Percentiles rank a stretch among this genome's conserved stretches.
phyloP scores from a whole-genome alignment of 2,329 filamentous ascomycete species.

The Trichoderma gracile region DNA sequence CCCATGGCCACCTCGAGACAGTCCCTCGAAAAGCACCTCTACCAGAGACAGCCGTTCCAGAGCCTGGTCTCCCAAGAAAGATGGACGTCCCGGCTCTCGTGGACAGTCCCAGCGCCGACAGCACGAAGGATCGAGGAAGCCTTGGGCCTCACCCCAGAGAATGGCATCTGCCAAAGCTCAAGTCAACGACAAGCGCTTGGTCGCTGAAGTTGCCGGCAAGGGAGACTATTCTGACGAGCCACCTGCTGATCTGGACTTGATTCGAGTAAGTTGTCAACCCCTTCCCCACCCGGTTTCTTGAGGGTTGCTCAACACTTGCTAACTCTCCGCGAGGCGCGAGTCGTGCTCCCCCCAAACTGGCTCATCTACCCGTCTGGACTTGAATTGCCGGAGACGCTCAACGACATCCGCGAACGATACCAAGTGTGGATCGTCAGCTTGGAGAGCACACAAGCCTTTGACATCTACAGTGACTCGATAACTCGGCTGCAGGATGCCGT shows the following conservation, averaged over 20 bases:
- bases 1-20: too few species aligned
- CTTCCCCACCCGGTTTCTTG: background rate
- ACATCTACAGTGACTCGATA: constrained; percentile 33
- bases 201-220: constrained; percentile 26
- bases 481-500: constrained; percentile 35
- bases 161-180: constrained; percentile 34
- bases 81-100: background rate
- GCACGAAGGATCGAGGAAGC: background rate
- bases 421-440: constrained; percentile 38
- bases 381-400: constrained; percentile 30
- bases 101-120: background rate
- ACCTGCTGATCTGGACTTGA: constrained; percentile 30
- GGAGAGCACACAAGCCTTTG: constrained; percentile 32
- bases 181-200: constrained; percentile 29
- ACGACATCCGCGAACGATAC: constrained; percentile 35
- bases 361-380: constrained; percentile 33
- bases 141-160: background rate
- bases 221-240: constrained; percentile 33
- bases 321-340: constrained; percentile 27
- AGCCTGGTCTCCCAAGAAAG: background rate
- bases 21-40: too few species aligned
- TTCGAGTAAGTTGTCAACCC: constrained; percentile 30
- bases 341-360: constrained; percentile 37
- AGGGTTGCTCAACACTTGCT: background rate
- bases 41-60: background rate